Conservation (phyloP, 352 stramenopile species). For the Pilasporangium apinafurcum region DNA sequence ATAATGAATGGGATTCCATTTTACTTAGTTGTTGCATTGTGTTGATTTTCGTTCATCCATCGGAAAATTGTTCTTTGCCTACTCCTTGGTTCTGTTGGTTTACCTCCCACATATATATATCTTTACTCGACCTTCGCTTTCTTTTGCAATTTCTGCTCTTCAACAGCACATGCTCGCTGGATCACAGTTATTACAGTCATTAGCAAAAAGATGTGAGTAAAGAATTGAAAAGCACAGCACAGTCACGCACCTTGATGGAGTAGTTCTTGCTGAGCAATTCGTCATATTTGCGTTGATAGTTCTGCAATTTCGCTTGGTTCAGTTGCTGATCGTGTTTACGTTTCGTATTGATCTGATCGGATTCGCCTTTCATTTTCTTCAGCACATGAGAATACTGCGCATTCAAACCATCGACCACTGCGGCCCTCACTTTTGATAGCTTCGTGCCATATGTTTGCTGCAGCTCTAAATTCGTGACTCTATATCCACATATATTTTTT, state of each 20-base stretch:
- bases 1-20: too few species aligned
- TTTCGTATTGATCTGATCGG: slow-evolving; percentile 50
- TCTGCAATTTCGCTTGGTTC: slow-evolving; percentile 54
- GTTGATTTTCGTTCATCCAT: too few species aligned
- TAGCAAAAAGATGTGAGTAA: too few species aligned
- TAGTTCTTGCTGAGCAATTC: slow-evolving; percentile 64
- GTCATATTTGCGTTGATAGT: slow-evolving; percentile 46
- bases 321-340: slow-evolving; percentile 65
- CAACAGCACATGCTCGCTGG: slow-evolving; percentile 19
- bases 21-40: too few species aligned
- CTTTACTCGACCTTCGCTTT: slow-evolving; percentile 13
- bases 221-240: neutral
- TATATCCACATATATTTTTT: slow-evolving; percentile 4
- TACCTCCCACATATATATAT: too few species aligned
- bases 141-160: slow-evolving; percentile 11
- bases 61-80: too few species aligned
- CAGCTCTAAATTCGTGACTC: slow-evolving; percentile 71
- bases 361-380: slow-evolving; percentile 20
- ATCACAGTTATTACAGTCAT: neutral
- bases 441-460: slow-evolving; percentile 69
- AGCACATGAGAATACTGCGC: slow-evolving; percentile 42
- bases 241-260: slow-evolving; percentile 34
- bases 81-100: too few species aligned
- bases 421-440: slow-evolving; percentile 49
- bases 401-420: slow-evolving; percentile 61